phyloP scores from a whole-genome alignment of 108 stramenopile genomes.

The Aurantiochytrium sp. region DNA sequence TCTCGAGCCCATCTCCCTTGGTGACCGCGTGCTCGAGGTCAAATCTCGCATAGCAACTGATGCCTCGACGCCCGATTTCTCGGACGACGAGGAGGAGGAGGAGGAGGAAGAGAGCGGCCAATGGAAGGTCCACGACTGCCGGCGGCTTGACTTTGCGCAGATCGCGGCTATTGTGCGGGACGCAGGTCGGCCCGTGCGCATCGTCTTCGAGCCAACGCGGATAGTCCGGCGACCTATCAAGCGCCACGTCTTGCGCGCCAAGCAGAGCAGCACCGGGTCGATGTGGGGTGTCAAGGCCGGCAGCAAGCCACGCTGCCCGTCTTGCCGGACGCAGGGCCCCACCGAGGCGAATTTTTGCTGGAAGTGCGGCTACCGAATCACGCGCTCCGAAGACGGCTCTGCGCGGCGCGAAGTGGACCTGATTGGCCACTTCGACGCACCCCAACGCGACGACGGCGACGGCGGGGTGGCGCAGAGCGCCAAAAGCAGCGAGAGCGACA shows the following conservation, averaged over 20 bases:
- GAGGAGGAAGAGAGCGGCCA: not conserved
- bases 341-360: not conserved
- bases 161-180: slow-evolving; percentile 14
- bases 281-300: not conserved
- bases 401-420: not conserved
- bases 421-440: not conserved
- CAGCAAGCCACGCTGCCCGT: not conserved
- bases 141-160: not conserved
- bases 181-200: slow-evolving; percentile 13
- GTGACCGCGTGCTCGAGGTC: slow-evolving; percentile 6
- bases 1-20: not conserved
- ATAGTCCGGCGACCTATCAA: not conserved
- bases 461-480: too few species aligned
- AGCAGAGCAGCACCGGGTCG: not conserved
- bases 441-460: not conserved
- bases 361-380: slow-evolving; percentile 22
- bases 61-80: too few species aligned
- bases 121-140: not conserved
- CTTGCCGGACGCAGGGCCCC: not conserved
- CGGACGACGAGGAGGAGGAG: not conserved
- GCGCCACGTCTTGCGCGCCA: not conserved
- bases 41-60: too few species aligned
- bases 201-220: not conserved
- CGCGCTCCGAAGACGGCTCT: not conserved
- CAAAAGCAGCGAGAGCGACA: too few species aligned